A percentile compares a stretch with the other conserved stretches of the same genome.
phyloP scores from a whole-genome alignment of 140 eudicot species.

The Oenanthe javanica region DNA sequence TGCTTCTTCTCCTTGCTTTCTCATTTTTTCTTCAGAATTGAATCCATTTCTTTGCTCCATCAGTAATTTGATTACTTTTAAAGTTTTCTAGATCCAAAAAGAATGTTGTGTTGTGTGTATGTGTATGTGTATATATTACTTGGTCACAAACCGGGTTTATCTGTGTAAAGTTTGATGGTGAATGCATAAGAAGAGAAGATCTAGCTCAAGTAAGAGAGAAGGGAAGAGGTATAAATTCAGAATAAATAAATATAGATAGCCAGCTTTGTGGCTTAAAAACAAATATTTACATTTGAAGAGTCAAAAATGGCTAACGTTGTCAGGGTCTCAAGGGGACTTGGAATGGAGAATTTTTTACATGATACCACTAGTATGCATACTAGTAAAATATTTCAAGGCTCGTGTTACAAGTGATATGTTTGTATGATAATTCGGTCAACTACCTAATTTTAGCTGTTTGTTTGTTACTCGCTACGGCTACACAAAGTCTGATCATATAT shows the following conservation, averaged over 20 bases:
- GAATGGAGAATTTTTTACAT: not conserved
- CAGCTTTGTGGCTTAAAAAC: not conserved
- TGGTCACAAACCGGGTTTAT: not conserved
- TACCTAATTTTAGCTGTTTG: not conserved
- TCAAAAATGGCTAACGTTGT: not conserved
- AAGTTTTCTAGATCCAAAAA: not conserved
- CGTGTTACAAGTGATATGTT: not conserved
- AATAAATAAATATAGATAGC: not conserved
- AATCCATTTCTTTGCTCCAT: conserved; percentile 9
- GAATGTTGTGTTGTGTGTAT: not conserved
- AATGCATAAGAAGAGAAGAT: not conserved
- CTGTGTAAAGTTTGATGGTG: not conserved
- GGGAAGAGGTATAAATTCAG: not conserved
- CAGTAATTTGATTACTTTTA: not conserved
- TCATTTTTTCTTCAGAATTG: not conserved
- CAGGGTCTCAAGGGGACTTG: not conserved
- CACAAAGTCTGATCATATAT: not conserved
- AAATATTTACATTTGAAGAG: not conserved
- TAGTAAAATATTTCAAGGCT: not conserved
- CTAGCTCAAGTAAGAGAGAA: not conserved
- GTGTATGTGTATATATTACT: not conserved
- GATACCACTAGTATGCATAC: not conserved
- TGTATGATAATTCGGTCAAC: not conserved
- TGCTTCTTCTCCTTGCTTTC: not conserved
- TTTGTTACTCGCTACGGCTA: not conserved